These are phyloP conservation scores for Entomortierella lignicola DNA, from an alignment of 192 early-diverging fungal species.

Conservation along the genomic window DNA sequence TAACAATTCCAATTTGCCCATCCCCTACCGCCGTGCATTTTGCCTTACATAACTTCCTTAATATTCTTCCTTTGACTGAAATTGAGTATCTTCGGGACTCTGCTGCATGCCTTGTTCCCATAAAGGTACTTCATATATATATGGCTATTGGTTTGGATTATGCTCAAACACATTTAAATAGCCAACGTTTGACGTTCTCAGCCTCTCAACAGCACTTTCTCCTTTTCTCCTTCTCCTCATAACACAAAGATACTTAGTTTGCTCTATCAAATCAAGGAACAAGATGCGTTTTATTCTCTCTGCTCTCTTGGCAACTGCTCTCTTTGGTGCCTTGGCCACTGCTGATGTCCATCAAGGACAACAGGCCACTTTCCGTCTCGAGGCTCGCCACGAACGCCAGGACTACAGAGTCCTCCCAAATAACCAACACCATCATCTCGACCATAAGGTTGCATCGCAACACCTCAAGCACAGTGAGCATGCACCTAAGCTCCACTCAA, in stretches of 20 bases:
- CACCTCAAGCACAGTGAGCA: constrained; percentile 13
- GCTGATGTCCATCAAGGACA: constrained; percentile 23
- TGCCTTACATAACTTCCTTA: not conserved
- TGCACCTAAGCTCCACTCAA: constrained; percentile 12
- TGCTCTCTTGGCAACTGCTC: constrained; percentile 26
- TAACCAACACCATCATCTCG: constrained; percentile 14
- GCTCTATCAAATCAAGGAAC: not conserved
- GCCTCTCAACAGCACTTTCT: not conserved
- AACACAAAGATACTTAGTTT: not conserved
- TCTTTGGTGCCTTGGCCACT: constrained; percentile 10
- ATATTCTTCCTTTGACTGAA: constrained; percentile 48
- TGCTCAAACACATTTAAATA: not conserved
- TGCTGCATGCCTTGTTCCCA: not conserved
- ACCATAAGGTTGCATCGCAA: constrained; percentile 2
- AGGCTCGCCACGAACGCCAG: constrained; percentile 16
- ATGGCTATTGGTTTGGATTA: not conserved
- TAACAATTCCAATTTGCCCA: constrained; percentile 18
- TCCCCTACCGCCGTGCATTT: constrained; percentile 6
- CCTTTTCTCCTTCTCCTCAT: not conserved
- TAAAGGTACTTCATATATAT: not conserved
- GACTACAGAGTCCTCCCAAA: constrained; percentile 8
- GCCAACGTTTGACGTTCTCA: not conserved
- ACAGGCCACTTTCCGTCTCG: constrained; percentile 31
- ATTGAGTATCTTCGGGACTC: not conserved
- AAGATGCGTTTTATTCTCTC: constrained; percentile 41